Percentiles rank a stretch among this genome's conserved stretches.
phyloP scores from a whole-genome alignment of 371 early-diverging fungal species.

The Mucor lusitanicus region DNA sequence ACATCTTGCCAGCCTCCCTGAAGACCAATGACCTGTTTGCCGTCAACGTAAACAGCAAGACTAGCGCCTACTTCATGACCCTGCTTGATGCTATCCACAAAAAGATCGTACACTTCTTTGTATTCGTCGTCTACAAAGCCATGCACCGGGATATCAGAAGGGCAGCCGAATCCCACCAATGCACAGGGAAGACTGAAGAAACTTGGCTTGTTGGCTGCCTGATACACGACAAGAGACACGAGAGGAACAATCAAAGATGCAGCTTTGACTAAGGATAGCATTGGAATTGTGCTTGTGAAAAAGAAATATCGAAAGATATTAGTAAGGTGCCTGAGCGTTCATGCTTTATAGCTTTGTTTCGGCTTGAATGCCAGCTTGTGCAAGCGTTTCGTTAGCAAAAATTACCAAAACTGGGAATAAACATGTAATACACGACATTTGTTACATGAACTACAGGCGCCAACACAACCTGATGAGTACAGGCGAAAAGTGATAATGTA shows the following conservation, averaged over 20 bases:
- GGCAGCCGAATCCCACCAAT: background rate
- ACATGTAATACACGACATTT: no score
- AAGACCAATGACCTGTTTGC: conserved; percentile 60
- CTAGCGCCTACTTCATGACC: conserved; percentile 57
- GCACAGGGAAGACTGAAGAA: background rate
- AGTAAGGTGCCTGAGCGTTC: no score
- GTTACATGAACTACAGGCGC: no score
- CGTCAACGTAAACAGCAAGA: conserved; percentile 58
- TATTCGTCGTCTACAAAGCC: conserved; percentile 36
- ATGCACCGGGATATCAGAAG: conserved; percentile 11
- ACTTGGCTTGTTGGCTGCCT: background rate
- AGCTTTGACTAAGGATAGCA: background rate
- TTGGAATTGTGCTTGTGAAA: background rate
- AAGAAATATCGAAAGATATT: no score
- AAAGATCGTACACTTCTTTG: conserved; percentile 28
- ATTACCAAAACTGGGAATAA: no score
- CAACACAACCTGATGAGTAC: no score
- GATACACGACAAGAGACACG: background rate
- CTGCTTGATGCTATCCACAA: conserved; percentile 30
- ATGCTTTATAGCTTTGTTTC: no score
- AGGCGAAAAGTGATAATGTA: no score
- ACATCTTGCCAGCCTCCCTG: conserved; percentile 66
- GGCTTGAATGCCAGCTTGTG: no score
- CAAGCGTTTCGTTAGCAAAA: no score
- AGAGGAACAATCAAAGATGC: background rate